Conservation (phyloP, 305 asterid genomes). For the Striga hermonthica region DNA sequence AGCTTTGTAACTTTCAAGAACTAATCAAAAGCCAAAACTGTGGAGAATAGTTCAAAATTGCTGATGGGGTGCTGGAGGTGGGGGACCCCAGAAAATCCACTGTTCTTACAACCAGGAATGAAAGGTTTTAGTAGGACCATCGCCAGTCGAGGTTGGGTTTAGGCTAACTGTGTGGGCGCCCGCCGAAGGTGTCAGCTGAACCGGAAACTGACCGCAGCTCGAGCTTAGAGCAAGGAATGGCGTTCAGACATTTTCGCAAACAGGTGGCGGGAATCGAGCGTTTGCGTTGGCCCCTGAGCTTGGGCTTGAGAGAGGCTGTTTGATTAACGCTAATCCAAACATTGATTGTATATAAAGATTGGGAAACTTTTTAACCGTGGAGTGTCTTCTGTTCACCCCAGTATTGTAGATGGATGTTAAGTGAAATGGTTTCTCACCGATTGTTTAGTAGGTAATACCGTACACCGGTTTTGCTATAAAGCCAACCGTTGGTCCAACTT, state of each 20-base stretch:
- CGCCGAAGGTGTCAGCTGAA: not conserved
- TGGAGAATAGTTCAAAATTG: not conserved
- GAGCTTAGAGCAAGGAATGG: not conserved
- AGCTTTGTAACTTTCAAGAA: not conserved
- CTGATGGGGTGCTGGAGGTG: not conserved
- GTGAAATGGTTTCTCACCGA: too few species aligned
- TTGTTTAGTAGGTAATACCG: too few species aligned
- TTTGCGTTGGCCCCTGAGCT: not conserved
- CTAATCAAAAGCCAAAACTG: not conserved
- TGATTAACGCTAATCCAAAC: too few species aligned
- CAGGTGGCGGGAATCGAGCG: slow-evolving; percentile 1
- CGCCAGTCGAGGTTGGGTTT: not conserved
- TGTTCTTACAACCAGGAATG: not conserved
- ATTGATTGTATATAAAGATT: too few species aligned
- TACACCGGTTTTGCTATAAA: too few species aligned
- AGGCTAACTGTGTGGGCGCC: not conserved
- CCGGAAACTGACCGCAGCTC: not conserved
- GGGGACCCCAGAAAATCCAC: not conserved
- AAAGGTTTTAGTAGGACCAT: not conserved
- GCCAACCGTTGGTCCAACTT: too few species aligned
- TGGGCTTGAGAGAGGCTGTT: too few species aligned
- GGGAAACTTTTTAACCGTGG: too few species aligned
- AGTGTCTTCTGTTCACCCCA: too few species aligned
- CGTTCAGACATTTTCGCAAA: slow-evolving; percentile 4
- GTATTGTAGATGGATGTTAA: too few species aligned